A percentile compares a stretch with the other conserved stretches of the same genome.
Evolutionary conservation across 257 asterid species (phyloP).

Genomic region (Orobanche coerulescens): DNA sequence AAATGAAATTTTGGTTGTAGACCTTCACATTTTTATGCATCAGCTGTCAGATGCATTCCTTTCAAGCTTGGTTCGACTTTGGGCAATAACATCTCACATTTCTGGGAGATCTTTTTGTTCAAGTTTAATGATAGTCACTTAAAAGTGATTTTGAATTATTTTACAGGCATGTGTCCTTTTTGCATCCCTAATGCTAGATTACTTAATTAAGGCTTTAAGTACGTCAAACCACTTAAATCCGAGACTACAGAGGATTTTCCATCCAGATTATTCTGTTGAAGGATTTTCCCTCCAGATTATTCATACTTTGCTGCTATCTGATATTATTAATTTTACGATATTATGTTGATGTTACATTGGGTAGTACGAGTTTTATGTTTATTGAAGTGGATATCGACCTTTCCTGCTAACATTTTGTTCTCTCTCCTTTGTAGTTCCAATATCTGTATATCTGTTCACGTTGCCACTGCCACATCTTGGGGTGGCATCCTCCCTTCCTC

Average conservation of each 20-base stretch:
- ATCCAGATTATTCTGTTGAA: no score
- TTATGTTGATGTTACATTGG: not conserved
- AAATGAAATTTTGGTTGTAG: not conserved
- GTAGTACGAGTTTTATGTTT: not conserved
- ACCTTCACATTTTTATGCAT: not conserved
- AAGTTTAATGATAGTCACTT: not conserved
- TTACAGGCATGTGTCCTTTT: not conserved
- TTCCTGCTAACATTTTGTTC: slow-evolving; percentile 6
- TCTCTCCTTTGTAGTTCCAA: slow-evolving; percentile 52
- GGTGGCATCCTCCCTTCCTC: slow-evolving; percentile 76
- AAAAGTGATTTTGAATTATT: not conserved
- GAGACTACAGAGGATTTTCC: not conserved
- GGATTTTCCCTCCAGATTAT: no score
- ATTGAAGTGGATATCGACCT: not conserved
- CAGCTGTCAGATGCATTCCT: not conserved
- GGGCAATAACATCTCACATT: not conserved
- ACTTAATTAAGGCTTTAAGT: not conserved
- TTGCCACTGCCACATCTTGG: slow-evolving; percentile 88
- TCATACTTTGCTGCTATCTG: not conserved
- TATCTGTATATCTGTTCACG: slow-evolving; percentile 78
- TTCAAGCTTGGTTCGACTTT: slow-evolving; percentile 1
- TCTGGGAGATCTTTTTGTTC: not conserved
- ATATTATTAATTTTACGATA: not conserved
- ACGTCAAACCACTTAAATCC: not conserved
- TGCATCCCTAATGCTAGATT: not conserved